phyloP scores from a whole-genome alignment of 179 eudicot species.

The Spinacia oleracea region DNA sequence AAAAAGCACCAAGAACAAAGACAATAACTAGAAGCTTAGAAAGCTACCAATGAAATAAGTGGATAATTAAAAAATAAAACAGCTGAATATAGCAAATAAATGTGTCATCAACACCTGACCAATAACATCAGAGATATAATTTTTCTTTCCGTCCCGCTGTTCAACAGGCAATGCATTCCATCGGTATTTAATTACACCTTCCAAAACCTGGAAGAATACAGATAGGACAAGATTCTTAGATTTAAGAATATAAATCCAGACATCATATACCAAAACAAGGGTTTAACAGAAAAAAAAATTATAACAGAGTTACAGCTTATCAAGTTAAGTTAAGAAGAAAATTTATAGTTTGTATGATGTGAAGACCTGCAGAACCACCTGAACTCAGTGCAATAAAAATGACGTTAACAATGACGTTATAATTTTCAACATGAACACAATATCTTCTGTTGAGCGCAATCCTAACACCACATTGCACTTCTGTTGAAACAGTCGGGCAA shows the following conservation, averaged over 20 bases:
- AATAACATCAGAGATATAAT: conserved; percentile 91
- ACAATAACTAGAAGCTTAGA: not conserved
- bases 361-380: not conserved
- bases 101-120: conserved; percentile 53
- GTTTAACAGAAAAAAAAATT: not conserved
- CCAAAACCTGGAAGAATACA: conserved; percentile 60
- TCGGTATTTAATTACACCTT: conserved; percentile 94
- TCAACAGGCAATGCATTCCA: conserved; percentile 97
- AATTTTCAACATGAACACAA: too few species aligned
- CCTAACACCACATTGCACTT: not conserved
- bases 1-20: not conserved
- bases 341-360: not conserved
- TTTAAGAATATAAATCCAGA: not conserved
- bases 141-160: conserved; percentile 97
- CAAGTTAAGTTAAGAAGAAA: not conserved
- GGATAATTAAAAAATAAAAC: not conserved
- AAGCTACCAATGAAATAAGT: not conserved
- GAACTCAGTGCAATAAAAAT: not conserved
- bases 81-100: not conserved
- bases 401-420: too few species aligned
- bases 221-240: not conserved
- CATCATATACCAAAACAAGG: not conserved
- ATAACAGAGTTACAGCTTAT: not conserved
- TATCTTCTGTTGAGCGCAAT: not conserved
- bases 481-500: not conserved